These are phyloP conservation scores for Pichia sp. DNA, from an alignment of 1,139 yeast species.

Conservation along the genomic window DNA sequence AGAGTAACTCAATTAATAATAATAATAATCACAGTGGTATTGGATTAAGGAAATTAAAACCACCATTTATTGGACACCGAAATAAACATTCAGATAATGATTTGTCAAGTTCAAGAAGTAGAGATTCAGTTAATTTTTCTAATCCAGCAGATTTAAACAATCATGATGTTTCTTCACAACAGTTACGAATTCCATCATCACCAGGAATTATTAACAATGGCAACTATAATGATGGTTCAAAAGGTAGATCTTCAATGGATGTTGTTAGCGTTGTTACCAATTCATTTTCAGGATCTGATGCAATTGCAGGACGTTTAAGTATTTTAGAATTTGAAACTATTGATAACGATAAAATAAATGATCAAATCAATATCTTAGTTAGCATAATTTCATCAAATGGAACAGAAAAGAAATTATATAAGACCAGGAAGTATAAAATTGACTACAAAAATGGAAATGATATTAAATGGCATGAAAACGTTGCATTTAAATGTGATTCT, in stretches of 20 bases:
- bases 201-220: slow-evolving; percentile 14
- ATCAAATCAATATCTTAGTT: slow-evolving; percentile 45
- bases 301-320: slow-evolving; percentile 50
- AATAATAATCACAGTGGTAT: neutral
- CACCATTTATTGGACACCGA: slow-evolving; percentile 4
- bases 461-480: slow-evolving; percentile 57
- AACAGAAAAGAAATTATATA: slow-evolving; percentile 54
- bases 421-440: slow-evolving; percentile 56
- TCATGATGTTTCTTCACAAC: slow-evolving; percentile 15
- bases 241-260: slow-evolving; percentile 26
- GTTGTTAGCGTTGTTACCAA: slow-evolving; percentile 17
- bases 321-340: slow-evolving; percentile 24
- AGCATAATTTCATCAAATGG: slow-evolving; percentile 41
- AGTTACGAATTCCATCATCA: slow-evolving; percentile 25
- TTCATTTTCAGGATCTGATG: slow-evolving; percentile 36
- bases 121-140: neutral
- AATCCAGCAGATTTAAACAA: neutral
- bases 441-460: slow-evolving; percentile 32
- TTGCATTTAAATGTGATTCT: slow-evolving; percentile 60
- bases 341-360: slow-evolving; percentile 28
- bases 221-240: slow-evolving; percentile 23
- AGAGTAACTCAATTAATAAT: neutral
- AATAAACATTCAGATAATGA: neutral
- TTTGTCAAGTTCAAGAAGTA: neutral
- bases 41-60: slow-evolving; percentile 2